Evolutionary conservation across 2,329 filamentous ascomycete species (phyloP).

Genomic region (Pseudogymnoascus sp.): DNA sequence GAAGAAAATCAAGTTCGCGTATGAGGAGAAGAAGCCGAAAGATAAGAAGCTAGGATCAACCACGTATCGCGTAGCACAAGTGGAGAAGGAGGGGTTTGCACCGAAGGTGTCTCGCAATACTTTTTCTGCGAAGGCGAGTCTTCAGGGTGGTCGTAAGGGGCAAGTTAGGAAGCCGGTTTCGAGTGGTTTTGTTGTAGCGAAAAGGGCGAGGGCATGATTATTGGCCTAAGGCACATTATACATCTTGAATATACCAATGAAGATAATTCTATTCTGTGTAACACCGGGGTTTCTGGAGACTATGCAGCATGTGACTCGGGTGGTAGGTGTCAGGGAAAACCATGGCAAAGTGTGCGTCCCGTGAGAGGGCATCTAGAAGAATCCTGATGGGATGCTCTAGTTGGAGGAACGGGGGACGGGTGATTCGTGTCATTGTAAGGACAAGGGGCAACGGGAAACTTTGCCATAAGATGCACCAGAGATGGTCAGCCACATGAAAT

Average conservation of each 20-base stretch:
- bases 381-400: neutral
- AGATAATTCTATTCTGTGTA: neutral
- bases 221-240: neutral
- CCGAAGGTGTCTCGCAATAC: slow-evolving; percentile 22
- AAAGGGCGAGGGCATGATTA: neutral
- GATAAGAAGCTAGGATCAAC: slow-evolving; percentile 23
- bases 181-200: neutral
- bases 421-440: neutral
- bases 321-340: neutral
- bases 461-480: neutral
- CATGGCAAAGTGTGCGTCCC: neutral
- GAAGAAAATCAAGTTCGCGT: slow-evolving; percentile 23
- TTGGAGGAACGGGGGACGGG: neutral
- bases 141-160: neutral
- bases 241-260: slow-evolving; percentile 2
- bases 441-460: neutral
- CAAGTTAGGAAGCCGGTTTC: neutral
- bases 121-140: slow-evolving; percentile 19
- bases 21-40: slow-evolving; percentile 22
- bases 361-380: neutral
- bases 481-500: neutral
- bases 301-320: neutral
- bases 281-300: neutral
- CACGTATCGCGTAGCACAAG: slow-evolving; percentile 22
- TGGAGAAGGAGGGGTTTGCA: slow-evolving; percentile 18